A percentile compares a stretch with the other conserved stretches of the same genome.
Conservation (phyloP, 1,139 yeast species). For the Yamadazyma atlantica region DNA sequence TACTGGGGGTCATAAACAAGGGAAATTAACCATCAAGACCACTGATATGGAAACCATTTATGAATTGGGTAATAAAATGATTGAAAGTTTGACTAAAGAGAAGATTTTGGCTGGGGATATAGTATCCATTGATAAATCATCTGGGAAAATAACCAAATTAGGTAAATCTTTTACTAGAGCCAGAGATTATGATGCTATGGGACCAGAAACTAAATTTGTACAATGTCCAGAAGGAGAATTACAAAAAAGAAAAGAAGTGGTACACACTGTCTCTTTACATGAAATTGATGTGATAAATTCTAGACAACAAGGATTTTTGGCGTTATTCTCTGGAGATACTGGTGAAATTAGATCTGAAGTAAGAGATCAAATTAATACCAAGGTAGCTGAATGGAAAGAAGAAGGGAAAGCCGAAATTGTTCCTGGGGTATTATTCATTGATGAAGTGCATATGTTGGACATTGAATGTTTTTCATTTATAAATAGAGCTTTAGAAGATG, state of each 20-base stretch:
- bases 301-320: conserved; percentile 95
- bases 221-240: conserved; percentile 99
- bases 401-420: conserved; percentile 98
- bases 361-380: conserved; percentile 93
- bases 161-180: conserved; percentile 97
- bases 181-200: conserved; percentile 98
- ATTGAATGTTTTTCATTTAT: conserved; percentile 95
- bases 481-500: conserved; percentile 96
- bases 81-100: conserved; percentile 91
- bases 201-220: conserved; percentile 95
- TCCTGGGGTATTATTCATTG: conserved; percentile 98
- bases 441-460: conserved; percentile 98
- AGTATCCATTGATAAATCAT: conserved; percentile 90
- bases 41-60: conserved; percentile 99
- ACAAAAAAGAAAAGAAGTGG: conserved; percentile 92
- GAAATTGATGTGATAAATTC: conserved; percentile 98
- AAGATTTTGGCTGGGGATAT: conserved; percentile 98
- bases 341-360: conserved; percentile 97
- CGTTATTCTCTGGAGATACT: conserved; percentile 94
- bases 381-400: conserved; percentile 98
- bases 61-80: conserved; percentile 96
- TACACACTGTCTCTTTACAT: conserved; percentile 93
- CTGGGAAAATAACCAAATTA: conserved; percentile 89
- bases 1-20: conserved; percentile 98
- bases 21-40: conserved; percentile 93